Base-by-base conservation (phyloP, 805 yeast genomes). In the Ogataea minuta region DNA sequence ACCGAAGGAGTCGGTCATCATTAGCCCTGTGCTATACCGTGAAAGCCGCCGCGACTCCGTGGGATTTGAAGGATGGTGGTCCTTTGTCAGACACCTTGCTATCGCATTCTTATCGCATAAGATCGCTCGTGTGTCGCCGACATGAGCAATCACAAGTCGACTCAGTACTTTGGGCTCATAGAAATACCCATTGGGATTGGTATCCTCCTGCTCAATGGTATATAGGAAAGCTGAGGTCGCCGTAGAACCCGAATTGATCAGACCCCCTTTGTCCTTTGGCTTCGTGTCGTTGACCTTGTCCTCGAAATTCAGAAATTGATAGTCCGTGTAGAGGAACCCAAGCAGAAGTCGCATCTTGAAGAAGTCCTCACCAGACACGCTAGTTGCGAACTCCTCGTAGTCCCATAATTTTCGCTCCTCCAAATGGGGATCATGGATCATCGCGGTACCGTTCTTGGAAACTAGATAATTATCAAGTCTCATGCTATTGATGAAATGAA, bases 101-200 rank as follows among this genome's bases (percentile, higher is more conserved):
- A 75, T 65, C 2, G 98, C 98, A 39, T 71, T 62, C 41, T 72
- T 74, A 61, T 90, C 98, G 48, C 93, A 84, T n/a, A 93, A 53
- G 2, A 93, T 72, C 5, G 95, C 88, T 46, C 85, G 76, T 3
- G 97, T 84, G 58, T 93, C 99, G 5, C 99, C 99, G 10, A 91
- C 80, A 56, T 93, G 99, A 1, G 95, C 90, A 13, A 90, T 76
- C 1, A 85, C 72, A 15, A 93, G 61, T 52, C 79, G 79, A 15
- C 87, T 70, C 9, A 83, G 65, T 3, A 84, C 81, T 7, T 71
- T 67, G n/a, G 80, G 76, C 45, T 81, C 78, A 64, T 90, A 82
- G 60, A 72, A 83, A 53, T 68, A 73, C 17, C 55, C 56, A 47
- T 64, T 62, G 6, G 48, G 49, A 29, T 54, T 50, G 4, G 36